Evolutionary conservation across 2,329 filamentous ascomycete genomes (phyloP).

Genomic region (Boeremia lycopersici): DNA sequence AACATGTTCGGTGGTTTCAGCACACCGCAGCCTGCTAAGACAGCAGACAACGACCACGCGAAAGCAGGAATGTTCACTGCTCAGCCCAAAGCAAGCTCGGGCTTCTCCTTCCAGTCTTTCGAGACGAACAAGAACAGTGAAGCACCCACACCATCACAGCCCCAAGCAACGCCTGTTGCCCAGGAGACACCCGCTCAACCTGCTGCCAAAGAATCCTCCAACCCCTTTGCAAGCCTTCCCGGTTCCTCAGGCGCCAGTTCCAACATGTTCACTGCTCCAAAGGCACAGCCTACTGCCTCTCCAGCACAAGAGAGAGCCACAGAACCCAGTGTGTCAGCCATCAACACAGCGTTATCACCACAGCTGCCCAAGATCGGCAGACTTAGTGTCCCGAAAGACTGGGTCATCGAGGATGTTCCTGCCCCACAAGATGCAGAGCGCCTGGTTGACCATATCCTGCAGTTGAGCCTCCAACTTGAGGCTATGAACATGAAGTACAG

Average conservation of each 20-base stretch:
- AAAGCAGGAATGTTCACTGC: slow-evolving; percentile 25
- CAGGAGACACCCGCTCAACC: slow-evolving; percentile 18
- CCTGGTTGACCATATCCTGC: slow-evolving; percentile 22
- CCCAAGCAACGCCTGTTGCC: slow-evolving; percentile 7
- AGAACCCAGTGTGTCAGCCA: slow-evolving; percentile 1
- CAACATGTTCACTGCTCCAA: slow-evolving; percentile 24
- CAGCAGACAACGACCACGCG: slow-evolving; percentile 18
- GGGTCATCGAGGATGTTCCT: slow-evolving; percentile 22
- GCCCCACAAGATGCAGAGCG: slow-evolving; percentile 18
- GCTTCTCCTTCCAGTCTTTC: slow-evolving; percentile 21
- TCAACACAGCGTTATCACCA: slow-evolving; percentile 9
- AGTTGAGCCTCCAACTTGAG: slow-evolving; percentile 30
- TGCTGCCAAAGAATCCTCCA: slow-evolving; percentile 16
- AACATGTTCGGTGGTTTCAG: slow-evolving; percentile 31
- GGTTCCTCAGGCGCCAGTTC: slow-evolving; percentile 20
- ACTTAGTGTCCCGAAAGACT: slow-evolving; percentile 33
- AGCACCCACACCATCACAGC: slow-evolving; percentile 15
- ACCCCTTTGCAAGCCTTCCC: slow-evolving; percentile 23
- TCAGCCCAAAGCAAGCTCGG: slow-evolving; percentile 26
- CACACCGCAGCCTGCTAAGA: slow-evolving; percentile 32
- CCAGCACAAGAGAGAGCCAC: slow-evolving; percentile 22
- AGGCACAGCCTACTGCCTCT: slow-evolving; percentile 19
- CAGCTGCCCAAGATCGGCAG: slow-evolving; percentile 34
- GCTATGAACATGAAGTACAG: slow-evolving; percentile 37
- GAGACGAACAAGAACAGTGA: slow-evolving; percentile 17